These are phyloP conservation scores for Hypoxylon rubiginosum DNA, from an alignment of 2,329 filamentous ascomycete species.

Conservation along the genomic window DNA sequence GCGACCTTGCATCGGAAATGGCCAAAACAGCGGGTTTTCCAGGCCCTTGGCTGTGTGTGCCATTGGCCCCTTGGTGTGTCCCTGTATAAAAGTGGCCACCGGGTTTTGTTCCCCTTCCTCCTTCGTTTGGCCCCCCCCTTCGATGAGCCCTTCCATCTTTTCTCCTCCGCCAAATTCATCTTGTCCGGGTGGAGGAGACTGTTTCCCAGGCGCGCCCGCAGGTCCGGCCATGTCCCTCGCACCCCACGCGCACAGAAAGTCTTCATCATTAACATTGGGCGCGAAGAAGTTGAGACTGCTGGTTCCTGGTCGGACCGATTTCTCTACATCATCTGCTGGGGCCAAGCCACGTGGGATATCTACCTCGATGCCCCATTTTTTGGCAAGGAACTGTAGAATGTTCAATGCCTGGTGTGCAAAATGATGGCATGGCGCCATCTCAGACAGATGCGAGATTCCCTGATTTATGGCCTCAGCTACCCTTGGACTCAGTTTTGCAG, in stretches of 20 bases:
- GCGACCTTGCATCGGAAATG: conserved; percentile 71
- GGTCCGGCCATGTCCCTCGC: conserved; percentile 28
- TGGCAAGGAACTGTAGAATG: conserved; percentile 69
- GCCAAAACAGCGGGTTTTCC: conserved; percentile 71
- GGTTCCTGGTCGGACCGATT: conserved; percentile 61
- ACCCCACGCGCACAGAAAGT: conserved; percentile 65
- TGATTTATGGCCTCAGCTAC: conserved; percentile 63
- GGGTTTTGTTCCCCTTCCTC: conserved; percentile 34
- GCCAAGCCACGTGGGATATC: conserved; percentile 55
- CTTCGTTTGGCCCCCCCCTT: conserved; percentile 14
- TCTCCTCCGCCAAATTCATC: conserved; percentile 30
- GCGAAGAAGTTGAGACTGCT: conserved; percentile 70
- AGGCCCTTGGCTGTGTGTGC: conserved; percentile 53
- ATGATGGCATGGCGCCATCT: conserved; percentile 72
- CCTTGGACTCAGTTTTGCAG: conserved; percentile 55
- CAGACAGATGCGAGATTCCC: conserved; percentile 69
- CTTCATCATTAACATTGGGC: conserved; percentile 62
- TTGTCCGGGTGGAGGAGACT: conserved; percentile 25
- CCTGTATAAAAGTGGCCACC: conserved; percentile 11
- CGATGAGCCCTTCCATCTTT: conserved; percentile 46
- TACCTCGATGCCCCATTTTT: conserved; percentile 70
- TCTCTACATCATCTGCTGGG: conserved; percentile 55
- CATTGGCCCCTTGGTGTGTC: conserved; percentile 32
- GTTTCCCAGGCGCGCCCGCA: conserved; percentile 17
- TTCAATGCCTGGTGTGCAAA: conserved; percentile 72